A percentile compares a stretch with the other conserved stretches of the same genome.
Conservation (phyloP, 1,284 basidiomycete species). For the Grifola frondosa region DNA sequence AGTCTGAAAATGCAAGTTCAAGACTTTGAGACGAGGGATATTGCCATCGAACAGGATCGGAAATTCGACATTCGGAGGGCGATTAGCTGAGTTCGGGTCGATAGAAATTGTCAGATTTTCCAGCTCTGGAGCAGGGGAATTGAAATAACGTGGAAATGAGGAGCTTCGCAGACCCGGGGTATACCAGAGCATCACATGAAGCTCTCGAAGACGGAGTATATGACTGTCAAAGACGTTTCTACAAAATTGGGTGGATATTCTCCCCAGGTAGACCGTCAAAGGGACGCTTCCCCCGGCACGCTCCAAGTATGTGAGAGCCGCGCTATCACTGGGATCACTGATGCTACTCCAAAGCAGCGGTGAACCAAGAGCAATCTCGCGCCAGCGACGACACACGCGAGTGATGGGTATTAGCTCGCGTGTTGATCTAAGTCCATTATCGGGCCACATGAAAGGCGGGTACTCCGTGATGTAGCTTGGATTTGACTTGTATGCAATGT, state of each 20-base stretch:
- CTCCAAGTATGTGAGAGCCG: slow-evolving; percentile 5
- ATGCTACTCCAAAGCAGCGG: slow-evolving; percentile 11
- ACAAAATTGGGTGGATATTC: slow-evolving; percentile 1
- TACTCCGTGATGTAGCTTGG: too few relatives aligned
- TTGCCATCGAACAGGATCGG: slow-evolving; percentile 7
- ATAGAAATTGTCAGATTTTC: slow-evolving; percentile 7
- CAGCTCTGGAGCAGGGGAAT: slow-evolving; percentile 4
- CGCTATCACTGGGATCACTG: slow-evolving; percentile 2
- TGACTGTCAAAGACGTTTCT: too few relatives aligned
- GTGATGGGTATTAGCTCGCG: slow-evolving; percentile 9
- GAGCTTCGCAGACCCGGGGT: too few relatives aligned
- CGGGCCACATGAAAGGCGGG: too few relatives aligned
- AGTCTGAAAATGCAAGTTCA: slow-evolving; percentile 8
- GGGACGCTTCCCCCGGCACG: slow-evolving; percentile 8
- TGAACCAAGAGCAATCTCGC: slow-evolving; percentile 9
- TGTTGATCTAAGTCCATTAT: too few relatives aligned
- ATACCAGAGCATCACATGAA: slow-evolving; percentile 8
- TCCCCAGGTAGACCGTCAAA: slow-evolving; percentile 2
- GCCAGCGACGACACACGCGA: slow-evolving; percentile 11
- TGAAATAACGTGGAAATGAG: too few relatives aligned
- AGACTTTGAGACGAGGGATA: slow-evolving; percentile 4
- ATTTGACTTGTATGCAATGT: too few relatives aligned
- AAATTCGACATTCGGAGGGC: too few relatives aligned
- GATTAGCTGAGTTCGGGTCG: too few relatives aligned
- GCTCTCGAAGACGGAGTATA: slow-evolving; percentile 10